Evolutionary conservation across 257 asterid species (phyloP).

Genomic region (Solanum chilense): DNA sequence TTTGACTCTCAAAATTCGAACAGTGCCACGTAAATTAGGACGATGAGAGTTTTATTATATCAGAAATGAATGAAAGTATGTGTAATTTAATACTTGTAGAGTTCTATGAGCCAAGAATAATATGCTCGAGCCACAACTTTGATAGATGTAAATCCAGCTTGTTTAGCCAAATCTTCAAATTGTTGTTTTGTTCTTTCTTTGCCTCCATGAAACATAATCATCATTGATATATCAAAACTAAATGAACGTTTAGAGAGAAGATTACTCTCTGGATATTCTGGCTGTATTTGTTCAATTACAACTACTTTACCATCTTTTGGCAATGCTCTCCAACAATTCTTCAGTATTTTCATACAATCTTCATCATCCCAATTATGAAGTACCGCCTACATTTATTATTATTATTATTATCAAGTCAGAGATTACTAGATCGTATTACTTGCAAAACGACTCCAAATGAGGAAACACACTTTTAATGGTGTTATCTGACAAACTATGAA

Average conservation of each 20-base stretch:
- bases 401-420: neutral
- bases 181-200: conserved; percentile 13
- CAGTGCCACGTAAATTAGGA: neutral
- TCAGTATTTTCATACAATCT: conserved; percentile 5
- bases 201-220: conserved; percentile 10
- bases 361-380: conserved; percentile 22
- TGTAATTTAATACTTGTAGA: neutral
- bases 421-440: neutral
- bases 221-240: conserved; percentile 1
- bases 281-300: conserved; percentile 3
- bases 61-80: no score
- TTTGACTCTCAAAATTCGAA: no score
- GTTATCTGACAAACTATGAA: no score
- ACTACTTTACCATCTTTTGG: conserved; percentile 11
- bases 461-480: neutral
- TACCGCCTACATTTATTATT: neutral
- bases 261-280: conserved; percentile 4
- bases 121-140: neutral
- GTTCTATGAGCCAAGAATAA: neutral
- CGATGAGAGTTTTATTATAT: no score
- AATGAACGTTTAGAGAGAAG: neutral
- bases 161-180: conserved; percentile 4
- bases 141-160: conserved; percentile 5
- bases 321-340: conserved; percentile 8
- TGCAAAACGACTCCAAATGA: neutral